These are phyloP conservation scores for Penicillium sp. DNA, from an alignment of 2,329 filamentous ascomycete species.

Conservation along the genomic window DNA sequence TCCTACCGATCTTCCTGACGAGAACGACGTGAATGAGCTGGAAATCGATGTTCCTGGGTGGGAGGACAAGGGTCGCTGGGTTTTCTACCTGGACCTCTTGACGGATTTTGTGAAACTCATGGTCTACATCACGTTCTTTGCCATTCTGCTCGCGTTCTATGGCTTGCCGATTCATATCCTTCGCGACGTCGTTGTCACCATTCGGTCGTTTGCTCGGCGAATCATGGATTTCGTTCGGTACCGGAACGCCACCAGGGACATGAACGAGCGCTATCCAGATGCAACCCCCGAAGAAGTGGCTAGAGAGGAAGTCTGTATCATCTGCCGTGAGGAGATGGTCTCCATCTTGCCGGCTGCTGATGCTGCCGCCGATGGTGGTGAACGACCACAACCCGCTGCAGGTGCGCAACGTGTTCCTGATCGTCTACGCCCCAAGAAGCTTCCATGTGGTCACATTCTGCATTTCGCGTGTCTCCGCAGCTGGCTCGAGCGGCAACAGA, in stretches of 20 bases:
- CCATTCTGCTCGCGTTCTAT: constrained; percentile 89
- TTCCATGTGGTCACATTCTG: constrained; percentile 92
- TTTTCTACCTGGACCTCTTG: constrained; percentile 81
- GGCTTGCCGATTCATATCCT: constrained; percentile 96
- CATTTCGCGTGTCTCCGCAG: constrained; percentile 93
- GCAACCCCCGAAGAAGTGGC: constrained; percentile 81
- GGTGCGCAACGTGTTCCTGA: constrained; percentile 60
- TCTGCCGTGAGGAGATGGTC: constrained; percentile 94
- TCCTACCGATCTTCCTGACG: constrained; percentile 54
- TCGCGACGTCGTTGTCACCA: constrained; percentile 90
- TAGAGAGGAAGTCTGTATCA: constrained; percentile 92
- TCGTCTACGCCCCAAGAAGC: constrained; percentile 84
- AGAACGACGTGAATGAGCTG: constrained; percentile 83
- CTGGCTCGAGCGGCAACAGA: constrained; percentile 96
- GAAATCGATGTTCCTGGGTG: constrained; percentile 94
- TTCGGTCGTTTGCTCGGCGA: constrained; percentile 84
- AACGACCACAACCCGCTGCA: constrained; percentile 21
- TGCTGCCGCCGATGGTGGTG: constrained; percentile 34
- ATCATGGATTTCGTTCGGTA: constrained; percentile 88
- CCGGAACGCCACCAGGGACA: constrained; percentile 85
- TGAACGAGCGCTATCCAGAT: constrained; percentile 87
- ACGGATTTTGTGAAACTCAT: constrained; percentile 88
- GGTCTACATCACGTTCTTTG: constrained; percentile 89
- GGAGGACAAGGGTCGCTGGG: constrained; percentile 92
- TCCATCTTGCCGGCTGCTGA: constrained; percentile 63